Evolutionary conservation across 805 yeast species (phyloP).

Genomic region (Groenewaldozyma salmanticensis): DNA sequence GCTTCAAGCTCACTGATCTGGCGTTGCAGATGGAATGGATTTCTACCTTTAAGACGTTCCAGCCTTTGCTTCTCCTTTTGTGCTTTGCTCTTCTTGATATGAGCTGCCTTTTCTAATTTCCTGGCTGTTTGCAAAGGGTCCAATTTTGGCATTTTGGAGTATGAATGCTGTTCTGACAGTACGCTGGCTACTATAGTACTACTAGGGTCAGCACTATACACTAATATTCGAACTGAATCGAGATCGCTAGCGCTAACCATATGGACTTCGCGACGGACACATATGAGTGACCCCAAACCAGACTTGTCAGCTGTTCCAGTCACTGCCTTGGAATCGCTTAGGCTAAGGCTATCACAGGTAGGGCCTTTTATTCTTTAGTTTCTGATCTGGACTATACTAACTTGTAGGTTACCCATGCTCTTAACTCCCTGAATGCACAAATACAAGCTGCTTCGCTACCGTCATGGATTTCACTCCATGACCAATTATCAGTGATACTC

Average conservation of each 20-base stretch:
- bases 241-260: no score
- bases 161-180: no score
- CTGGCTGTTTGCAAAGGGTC: slow-evolving; percentile 12
- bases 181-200: not conserved
- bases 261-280: not conserved
- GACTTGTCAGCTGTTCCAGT: slow-evolving; percentile 45
- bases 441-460: slow-evolving; percentile 38
- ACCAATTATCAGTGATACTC: slow-evolving; percentile 72
- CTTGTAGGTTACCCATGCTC: slow-evolving; percentile 43
- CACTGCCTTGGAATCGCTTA: slow-evolving; percentile 49
- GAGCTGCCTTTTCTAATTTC: slow-evolving; percentile 21
- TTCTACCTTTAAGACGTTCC: slow-evolving; percentile 16
- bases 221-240: not conserved
- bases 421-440: slow-evolving; percentile 46
- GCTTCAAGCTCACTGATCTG: slow-evolving; percentile 19
- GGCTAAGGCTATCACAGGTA: slow-evolving; percentile 51
- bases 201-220: not conserved
- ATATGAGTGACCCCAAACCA: slow-evolving; percentile 6
- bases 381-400: not conserved
- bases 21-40: slow-evolving; percentile 11
- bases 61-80: slow-evolving; percentile 17
- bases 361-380: slow-evolving; percentile 4
- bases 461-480: slow-evolving; percentile 61
- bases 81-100: slow-evolving; percentile 21
- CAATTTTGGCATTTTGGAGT: not conserved